Evolutionary conservation across 805 yeast genomes (phyloP).

Genomic region (Clavispora vitiphila): DNA sequence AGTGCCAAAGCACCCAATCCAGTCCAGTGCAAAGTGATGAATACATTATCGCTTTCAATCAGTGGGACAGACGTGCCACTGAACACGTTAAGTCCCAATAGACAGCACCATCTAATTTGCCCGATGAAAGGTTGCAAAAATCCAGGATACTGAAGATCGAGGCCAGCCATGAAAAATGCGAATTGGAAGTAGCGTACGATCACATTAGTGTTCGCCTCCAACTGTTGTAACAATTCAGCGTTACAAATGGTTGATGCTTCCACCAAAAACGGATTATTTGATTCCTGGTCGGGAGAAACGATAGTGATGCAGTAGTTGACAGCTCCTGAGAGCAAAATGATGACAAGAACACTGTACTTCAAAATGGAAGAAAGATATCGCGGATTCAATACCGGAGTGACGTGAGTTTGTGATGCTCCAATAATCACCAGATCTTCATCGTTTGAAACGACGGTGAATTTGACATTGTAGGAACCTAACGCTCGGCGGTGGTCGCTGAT

Average conservation of each 20-base stretch:
- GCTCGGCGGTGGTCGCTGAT: constrained; percentile 32
- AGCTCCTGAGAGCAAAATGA: constrained; percentile 37
- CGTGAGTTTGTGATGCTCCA: constrained; percentile 44
- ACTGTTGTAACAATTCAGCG: constrained; percentile 47
- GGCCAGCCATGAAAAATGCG: constrained; percentile 51
- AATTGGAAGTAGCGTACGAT: constrained; percentile 53
- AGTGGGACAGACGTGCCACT: constrained; percentile 4
- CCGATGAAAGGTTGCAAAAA: constrained; percentile 53
- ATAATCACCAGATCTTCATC: constrained; percentile 30
- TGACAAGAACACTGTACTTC: constrained; percentile 32
- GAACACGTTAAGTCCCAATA: constrained; percentile 34
- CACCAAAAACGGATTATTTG: constrained; percentile 47
- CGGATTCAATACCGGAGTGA: constrained; percentile 41
- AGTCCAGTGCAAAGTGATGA: constrained; percentile 35
- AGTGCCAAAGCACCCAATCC: constrained; percentile 38
- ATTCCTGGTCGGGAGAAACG: constrained; percentile 55
- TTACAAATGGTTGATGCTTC: constrained; percentile 57
- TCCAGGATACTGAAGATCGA: constrained; percentile 57
- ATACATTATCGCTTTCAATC: constrained; percentile 29
- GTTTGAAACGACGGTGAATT: constrained; percentile 39
- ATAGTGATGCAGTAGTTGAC: constrained; percentile 38
- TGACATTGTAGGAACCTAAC: constrained; percentile 43
- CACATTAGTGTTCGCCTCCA: constrained; percentile 50
- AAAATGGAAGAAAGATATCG: constrained; percentile 29
- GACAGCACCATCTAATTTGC: constrained; percentile 50